Conservation (phyloP, 2,329 filamentous ascomycete species). For the Plectosphaerella sp. region DNA sequence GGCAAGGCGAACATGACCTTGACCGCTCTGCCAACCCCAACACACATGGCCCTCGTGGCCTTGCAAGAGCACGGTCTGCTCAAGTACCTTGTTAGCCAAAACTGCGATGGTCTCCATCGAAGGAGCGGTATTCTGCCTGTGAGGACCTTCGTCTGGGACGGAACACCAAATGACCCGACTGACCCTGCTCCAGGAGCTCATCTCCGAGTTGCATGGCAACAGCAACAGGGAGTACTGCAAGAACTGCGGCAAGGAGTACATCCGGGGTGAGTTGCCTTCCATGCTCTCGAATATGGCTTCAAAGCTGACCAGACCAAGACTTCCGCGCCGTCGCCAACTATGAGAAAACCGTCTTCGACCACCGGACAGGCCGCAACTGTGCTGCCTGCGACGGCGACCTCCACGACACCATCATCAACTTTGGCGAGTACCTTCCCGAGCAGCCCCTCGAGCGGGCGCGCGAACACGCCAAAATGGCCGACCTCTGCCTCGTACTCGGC, state of each 20-base stretch:
- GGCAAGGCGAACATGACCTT: slow-evolving; percentile 28
- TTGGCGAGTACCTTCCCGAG: slow-evolving; percentile 30
- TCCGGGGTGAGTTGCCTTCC: slow-evolving; percentile 26
- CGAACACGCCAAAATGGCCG: slow-evolving; percentile 32
- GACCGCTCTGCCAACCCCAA: slow-evolving; percentile 38
- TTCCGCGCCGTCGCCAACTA: slow-evolving; percentile 39
- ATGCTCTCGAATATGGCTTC: no score
- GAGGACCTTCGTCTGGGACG: slow-evolving; percentile 5
- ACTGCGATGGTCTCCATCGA: slow-evolving; percentile 39
- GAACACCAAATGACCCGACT: neutral
- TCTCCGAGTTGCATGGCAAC: slow-evolving; percentile 44
- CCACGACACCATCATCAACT: slow-evolving; percentile 40
- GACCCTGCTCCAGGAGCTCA: slow-evolving; percentile 24
- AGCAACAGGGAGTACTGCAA: slow-evolving; percentile 40
- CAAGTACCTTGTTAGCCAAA: slow-evolving; percentile 40
- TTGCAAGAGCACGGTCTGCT: slow-evolving; percentile 34
- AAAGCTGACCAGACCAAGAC: slow-evolving; percentile 20
- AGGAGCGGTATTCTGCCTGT: slow-evolving; percentile 41
- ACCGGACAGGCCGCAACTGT: slow-evolving; percentile 42
- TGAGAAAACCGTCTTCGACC: slow-evolving; percentile 35
- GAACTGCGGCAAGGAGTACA: slow-evolving; percentile 39
- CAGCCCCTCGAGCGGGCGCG: slow-evolving; percentile 25
- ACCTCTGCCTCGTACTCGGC: slow-evolving; percentile 40
- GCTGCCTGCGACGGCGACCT: slow-evolving; percentile 30
- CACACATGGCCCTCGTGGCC: slow-evolving; percentile 42